These are phyloP conservation scores for Ligustrum vulgare DNA, from an alignment of 257 asterid genomes.

Conservation along the genomic window DNA sequence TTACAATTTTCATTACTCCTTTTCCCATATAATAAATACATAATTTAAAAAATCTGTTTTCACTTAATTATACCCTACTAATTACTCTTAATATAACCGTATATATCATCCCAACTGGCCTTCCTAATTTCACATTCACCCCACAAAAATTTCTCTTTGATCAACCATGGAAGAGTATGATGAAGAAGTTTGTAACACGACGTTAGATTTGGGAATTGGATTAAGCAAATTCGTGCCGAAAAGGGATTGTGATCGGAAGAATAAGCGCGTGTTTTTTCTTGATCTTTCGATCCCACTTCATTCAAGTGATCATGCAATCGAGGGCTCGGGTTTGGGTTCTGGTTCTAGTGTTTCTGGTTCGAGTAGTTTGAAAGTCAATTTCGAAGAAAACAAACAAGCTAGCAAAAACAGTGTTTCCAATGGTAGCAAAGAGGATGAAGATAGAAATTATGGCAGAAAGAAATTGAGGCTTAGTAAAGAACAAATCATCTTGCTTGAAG, in stretches of 20 bases:
- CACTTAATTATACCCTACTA: conserved; percentile 22
- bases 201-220: conserved; percentile 47
- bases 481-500: conserved; percentile 50
- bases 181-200: conserved; percentile 35
- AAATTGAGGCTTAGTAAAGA: conserved; percentile 58
- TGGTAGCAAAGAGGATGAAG: conserved; percentile 24
- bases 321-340: no score
- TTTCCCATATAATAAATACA: conserved; percentile 33
- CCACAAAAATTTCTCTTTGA: neutral
- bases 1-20: conserved; percentile 33
- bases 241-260: conserved; percentile 24
- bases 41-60: conserved; percentile 37
- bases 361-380: conserved; percentile 10
- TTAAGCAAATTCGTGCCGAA: conserved; percentile 28
- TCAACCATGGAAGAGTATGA: conserved; percentile 32
- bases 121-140: conserved; percentile 13
- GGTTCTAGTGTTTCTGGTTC: conserved; percentile 30
- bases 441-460: conserved; percentile 29
- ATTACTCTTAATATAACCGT: conserved; percentile 23
- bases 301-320: conserved; percentile 12
- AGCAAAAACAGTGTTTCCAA: conserved; percentile 15
- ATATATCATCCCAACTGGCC: conserved; percentile 30
- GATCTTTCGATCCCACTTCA: conserved; percentile 51
- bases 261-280: conserved; percentile 32
- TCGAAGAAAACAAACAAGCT: conserved; percentile 16